Conservation (phyloP, 2,329 filamentous ascomycete genomes). For the Fusarium palustre region DNA sequence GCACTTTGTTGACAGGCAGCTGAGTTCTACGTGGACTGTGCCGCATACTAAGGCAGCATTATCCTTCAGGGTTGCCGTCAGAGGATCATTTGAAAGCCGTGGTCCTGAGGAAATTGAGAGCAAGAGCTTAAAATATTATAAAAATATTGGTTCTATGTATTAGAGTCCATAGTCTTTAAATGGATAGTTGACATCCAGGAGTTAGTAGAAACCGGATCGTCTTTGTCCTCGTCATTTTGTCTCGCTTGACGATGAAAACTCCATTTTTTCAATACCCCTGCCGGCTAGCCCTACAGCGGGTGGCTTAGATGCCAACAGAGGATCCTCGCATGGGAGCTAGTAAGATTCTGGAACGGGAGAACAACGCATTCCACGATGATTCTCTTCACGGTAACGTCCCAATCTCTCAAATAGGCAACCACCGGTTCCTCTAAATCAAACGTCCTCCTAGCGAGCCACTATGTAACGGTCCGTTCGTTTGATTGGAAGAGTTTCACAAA, state of each 20-base stretch:
- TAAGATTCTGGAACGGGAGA: background rate
- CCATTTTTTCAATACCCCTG: background rate
- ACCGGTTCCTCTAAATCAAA: background rate
- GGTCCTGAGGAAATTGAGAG: background rate
- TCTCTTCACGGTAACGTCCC: background rate
- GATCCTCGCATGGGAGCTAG: background rate
- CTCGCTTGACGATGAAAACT: no score
- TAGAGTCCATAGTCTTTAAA: background rate
- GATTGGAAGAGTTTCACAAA: background rate
- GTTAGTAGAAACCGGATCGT: background rate
- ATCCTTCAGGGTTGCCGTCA: background rate
- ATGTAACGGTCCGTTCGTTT: background rate
- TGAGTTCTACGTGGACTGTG: background rate
- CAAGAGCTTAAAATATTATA: no score
- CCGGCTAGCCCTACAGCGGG: background rate
- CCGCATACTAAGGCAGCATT: background rate
- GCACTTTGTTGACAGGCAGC: background rate
- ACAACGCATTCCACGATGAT: background rate
- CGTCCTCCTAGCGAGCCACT: background rate
- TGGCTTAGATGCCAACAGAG: background rate
- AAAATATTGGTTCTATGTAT: accelerated
- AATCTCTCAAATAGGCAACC: background rate
- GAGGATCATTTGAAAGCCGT: background rate
- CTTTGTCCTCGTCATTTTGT: background rate
- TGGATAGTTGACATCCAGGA: background rate